Percentiles rank a stretch among this genome's conserved stretches.
These are phyloP conservation scores for Bretschneidera sinensis DNA, from an alignment of 345 rosid species.

Conservation along the genomic window DNA sequence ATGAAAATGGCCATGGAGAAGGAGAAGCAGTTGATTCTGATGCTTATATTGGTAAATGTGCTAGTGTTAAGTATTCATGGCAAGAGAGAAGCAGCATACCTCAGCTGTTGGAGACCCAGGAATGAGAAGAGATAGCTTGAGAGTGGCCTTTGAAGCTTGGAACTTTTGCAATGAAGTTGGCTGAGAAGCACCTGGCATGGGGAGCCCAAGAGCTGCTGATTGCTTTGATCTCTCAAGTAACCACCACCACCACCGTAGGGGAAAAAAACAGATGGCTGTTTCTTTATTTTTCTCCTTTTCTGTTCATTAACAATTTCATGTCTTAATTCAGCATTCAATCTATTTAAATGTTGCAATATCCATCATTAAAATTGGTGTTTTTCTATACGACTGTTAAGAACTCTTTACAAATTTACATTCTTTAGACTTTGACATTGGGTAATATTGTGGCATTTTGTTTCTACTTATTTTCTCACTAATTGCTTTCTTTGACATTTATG, in stretches of 20 bases:
- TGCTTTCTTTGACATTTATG: not conserved
- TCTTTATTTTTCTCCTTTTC: not conserved
- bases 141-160: constrained; percentile 87
- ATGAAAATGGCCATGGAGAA: constrained; percentile 21
- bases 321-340: not conserved
- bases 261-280: constrained; percentile 5
- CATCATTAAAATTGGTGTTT: no score
- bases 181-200: constrained; percentile 61
- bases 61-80: constrained; percentile 8
- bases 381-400: no score
- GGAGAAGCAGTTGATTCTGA: constrained; percentile 5
- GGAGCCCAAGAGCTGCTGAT: constrained; percentile 86
- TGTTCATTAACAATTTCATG: no score
- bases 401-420: no score
- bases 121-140: constrained; percentile 66
- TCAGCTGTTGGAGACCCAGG: constrained; percentile 85
- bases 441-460: no score
- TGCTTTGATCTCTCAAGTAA: constrained; percentile 58
- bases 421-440: no score
- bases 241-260: constrained; percentile 13
- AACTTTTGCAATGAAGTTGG: constrained; percentile 93
- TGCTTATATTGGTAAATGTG: constrained; percentile 24
- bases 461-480: no score
- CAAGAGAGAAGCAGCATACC: not conserved
- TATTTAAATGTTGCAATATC: not conserved